Base-by-base conservation (phyloP, 441 rosid species). In the Isatis lusitanica region DNA sequence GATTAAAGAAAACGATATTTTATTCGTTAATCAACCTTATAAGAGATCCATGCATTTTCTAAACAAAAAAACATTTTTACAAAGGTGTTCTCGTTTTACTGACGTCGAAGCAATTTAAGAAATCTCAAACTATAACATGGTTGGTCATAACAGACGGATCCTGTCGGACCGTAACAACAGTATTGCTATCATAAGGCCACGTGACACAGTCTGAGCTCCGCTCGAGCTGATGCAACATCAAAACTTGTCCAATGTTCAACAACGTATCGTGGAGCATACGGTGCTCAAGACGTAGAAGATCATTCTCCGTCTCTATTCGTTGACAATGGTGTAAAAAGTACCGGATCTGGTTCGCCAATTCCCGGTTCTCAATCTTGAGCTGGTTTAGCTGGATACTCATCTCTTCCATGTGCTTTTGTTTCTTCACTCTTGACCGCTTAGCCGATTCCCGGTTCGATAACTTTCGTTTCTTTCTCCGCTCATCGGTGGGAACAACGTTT, bases 371-470 rank as follows among this genome's bases (percentile, higher is more conserved):
- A 40, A 28, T 76, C 47, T 58, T 64, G 47, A 76, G 66, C 62
- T 64, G 79, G 71, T 76, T 70, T 28, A 76, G 50, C 48, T 57
- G 71, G 12, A 48, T 47, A 30, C 18, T 75, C 80, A 77, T 75
- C 56, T 85, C 93, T 70, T 53, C 89, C 78, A 87, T 30, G 78
- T 73, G 84, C 80, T 90, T 87, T 83, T 88, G 89, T 76, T 88
- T 93, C 87, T 66, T 84, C 91, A 71, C 75, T 58, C 97, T 83
- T 36, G 95, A 93, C 38, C 97, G 83, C 81, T 85, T 83, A 13
- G 97, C 95, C 0, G 98, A 90, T 73, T 89, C 93, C 52, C 95
- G 79, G 85, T 93, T 93, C 4, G 94, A 89, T 55, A 86, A 61
- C 87, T 85, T 88, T 69, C 98, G 83, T 84, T 89, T 93, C 74